A percentile compares a stretch with the other conserved stretches of the same genome.
These are phyloP conservation scores for Amanita thiersii DNA, from an alignment of 768 basidiomycete genomes.

Conservation along the genomic window DNA sequence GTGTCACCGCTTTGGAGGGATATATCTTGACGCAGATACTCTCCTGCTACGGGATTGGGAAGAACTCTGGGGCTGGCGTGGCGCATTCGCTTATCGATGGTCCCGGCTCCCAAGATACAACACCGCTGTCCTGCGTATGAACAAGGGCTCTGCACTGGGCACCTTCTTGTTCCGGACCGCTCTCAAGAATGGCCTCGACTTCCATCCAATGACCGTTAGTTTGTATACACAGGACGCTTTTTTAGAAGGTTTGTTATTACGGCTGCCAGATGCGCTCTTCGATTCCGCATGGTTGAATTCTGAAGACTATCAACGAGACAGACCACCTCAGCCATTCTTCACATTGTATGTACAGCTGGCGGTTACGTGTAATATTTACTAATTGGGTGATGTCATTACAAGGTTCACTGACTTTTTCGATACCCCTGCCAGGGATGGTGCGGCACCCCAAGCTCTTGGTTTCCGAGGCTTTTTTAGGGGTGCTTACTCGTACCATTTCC, in stretches of 20 bases:
- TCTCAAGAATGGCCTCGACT: constrained; percentile 84
- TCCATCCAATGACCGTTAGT: constrained; percentile 91
- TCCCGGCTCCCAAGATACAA: constrained; percentile 89
- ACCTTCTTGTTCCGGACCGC: constrained; percentile 90
- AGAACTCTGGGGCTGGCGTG: constrained; percentile 91
- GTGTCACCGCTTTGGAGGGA: constrained; percentile 88
- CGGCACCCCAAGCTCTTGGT: constrained; percentile 76
- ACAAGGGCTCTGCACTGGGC: constrained; percentile 82
- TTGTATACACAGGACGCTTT: constrained; percentile 78
- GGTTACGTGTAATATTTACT: constrained; percentile 1
- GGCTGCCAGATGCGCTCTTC: constrained; percentile 87
- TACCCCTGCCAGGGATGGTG: constrained; percentile 59
- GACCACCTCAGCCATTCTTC: constrained; percentile 91
- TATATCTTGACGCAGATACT: constrained; percentile 92
- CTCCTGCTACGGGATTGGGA: constrained; percentile 94
- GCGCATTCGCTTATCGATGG: constrained; percentile 94
- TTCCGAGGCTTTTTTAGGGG: constrained; percentile 92
- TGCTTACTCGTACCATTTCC: constrained; percentile 91
- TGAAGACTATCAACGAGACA: constrained; percentile 80
- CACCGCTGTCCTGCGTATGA: constrained; percentile 85
- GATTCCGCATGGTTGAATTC: constrained; percentile 94
- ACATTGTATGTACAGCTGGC: constrained; percentile 44
- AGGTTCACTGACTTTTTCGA: constrained; percentile 84
- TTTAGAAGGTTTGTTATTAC: constrained; percentile 65
- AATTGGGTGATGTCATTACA: constrained; percentile 4